phyloP scores from a whole-genome alignment of 768 basidiomycete species.

The Sutorius australiensis region DNA sequence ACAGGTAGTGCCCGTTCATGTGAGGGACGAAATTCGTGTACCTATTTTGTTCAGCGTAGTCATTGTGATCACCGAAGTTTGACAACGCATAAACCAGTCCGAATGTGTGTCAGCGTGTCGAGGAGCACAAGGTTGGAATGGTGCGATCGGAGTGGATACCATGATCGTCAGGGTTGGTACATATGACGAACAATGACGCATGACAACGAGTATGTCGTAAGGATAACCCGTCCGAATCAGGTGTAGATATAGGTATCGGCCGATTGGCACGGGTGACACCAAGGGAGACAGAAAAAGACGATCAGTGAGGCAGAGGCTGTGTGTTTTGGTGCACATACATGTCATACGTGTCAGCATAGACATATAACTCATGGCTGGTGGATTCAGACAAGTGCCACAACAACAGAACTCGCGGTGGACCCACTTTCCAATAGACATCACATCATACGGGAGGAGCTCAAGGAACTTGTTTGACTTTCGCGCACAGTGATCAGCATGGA shows the following conservation, averaged over 20 bases:
- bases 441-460: slow-evolving; percentile 69
- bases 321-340: slow-evolving; percentile 40
- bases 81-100: neutral
- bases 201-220: neutral
- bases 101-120: neutral
- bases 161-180: slow-evolving; percentile 9
- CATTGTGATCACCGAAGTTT: neutral
- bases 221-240: neutral
- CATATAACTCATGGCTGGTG: slow-evolving; percentile 76
- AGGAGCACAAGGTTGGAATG: neutral
- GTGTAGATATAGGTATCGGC: neutral
- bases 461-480: slow-evolving; percentile 67
- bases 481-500: neutral
- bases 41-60: slow-evolving; percentile 29
- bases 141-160: neutral
- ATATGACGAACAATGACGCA: neutral
- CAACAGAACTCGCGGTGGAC: slow-evolving; percentile 21
- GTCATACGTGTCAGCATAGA: slow-evolving; percentile 61
- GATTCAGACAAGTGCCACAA: neutral
- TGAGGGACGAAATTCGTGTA: slow-evolving; percentile 63
- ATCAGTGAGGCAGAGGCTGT: slow-evolving; percentile 1
- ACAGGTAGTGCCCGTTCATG: slow-evolving; percentile 70
- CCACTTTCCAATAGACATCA: slow-evolving; percentile 82
- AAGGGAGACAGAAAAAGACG: neutral
- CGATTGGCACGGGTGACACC: neutral